These are phyloP conservation scores for Hanseniaspora guilliermondii DNA, from an alignment of 805 yeast species.

Conservation along the genomic window DNA sequence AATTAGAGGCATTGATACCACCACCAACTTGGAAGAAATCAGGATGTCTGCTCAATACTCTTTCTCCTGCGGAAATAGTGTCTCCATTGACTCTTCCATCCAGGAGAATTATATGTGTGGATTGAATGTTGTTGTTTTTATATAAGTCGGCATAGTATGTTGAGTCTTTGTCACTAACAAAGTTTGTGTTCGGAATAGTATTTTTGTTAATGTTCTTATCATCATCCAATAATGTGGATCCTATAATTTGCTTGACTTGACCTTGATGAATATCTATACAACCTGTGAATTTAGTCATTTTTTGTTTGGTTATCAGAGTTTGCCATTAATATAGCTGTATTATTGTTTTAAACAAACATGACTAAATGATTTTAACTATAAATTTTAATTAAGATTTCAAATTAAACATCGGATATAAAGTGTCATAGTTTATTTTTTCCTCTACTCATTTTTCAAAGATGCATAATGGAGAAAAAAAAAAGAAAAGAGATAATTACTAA, in stretches of 20 bases:
- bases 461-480: neutral
- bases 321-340: too few relatives aligned
- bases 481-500: neutral
- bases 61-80: conserved; percentile 48
- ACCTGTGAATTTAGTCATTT: conserved; percentile 80
- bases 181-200: conserved; percentile 49
- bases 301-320: neutral
- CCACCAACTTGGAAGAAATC: conserved; percentile 76
- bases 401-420: neutral
- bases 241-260: conserved; percentile 92
- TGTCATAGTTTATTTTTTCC: too few relatives aligned
- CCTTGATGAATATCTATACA: conserved; percentile 95
- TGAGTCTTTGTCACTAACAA: conserved; percentile 63
- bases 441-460: too few relatives aligned
- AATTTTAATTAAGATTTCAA: too few relatives aligned
- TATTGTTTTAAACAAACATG: neutral
- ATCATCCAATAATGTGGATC: conserved; percentile 68
- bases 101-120: conserved; percentile 87
- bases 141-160: conserved; percentile 66
- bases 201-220: conserved; percentile 50
- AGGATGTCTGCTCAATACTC: conserved; percentile 70
- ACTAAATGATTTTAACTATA: neutral
- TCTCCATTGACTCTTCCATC: conserved; percentile 61
- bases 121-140: conserved; percentile 41
- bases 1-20: conserved; percentile 69